Evolutionary conservation across 148 eudicot genomes (phyloP).

Genomic region (Euryodendron excelsum): DNA sequence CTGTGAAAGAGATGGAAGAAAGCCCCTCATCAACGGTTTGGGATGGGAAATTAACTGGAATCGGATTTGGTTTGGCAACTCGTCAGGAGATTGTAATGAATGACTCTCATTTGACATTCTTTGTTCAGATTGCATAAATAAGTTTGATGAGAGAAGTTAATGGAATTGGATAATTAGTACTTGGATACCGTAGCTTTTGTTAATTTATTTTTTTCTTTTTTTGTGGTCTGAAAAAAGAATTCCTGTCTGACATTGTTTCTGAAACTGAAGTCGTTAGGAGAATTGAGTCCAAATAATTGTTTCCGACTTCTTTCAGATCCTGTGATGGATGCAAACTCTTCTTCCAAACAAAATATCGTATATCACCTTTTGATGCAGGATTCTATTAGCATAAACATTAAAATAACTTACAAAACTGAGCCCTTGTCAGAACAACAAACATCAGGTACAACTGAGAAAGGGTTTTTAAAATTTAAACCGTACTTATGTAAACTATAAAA

Average conservation of each 20-base stretch:
- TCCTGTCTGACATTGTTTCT: not conserved
- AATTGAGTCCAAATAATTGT: not conserved
- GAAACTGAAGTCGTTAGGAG: slow-evolving; percentile 3
- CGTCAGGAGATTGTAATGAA: slow-evolving; percentile 18
- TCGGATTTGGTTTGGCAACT: slow-evolving; percentile 32
- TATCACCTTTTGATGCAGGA: not conserved
- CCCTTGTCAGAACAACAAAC: no score
- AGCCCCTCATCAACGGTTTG: slow-evolving; percentile 17
- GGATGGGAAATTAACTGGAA: slow-evolving; percentile 59
- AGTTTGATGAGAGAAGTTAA: not conserved
- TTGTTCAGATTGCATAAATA: not conserved
- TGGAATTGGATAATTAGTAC: not conserved
- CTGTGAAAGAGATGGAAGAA: slow-evolving; percentile 14
- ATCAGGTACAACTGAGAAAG: not conserved
- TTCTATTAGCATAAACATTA: not conserved
- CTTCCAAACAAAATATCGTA: not conserved
- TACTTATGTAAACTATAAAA: not conserved
- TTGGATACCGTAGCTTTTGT: not conserved
- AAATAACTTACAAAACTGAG: not conserved
- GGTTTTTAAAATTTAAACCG: not conserved
- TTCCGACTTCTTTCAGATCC: not conserved
- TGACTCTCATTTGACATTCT: not conserved
- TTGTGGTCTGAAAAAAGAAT: not conserved
- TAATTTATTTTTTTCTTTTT: not conserved
- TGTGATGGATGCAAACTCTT: not conserved